Conservation (phyloP, 495 filamentous ascomycete genomes). For the Aspergillus carlsbadensis region DNA sequence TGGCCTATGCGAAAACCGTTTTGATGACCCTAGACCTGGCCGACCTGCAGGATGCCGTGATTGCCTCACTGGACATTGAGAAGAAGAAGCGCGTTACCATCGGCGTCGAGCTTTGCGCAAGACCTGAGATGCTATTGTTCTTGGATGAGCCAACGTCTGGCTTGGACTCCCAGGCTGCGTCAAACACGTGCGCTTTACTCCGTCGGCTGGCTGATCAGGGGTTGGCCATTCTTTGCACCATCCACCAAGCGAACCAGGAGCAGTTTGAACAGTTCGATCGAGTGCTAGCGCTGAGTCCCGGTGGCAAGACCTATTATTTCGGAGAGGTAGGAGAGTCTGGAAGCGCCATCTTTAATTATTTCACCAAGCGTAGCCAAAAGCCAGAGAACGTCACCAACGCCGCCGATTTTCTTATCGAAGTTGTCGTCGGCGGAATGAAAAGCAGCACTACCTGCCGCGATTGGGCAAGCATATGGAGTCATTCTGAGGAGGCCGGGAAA, state of each 20-base stretch:
- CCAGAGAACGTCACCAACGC: slow-evolving; percentile 58
- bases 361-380: slow-evolving; percentile 44
- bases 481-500: slow-evolving; percentile 66
- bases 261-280: slow-evolving; percentile 84
- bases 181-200: slow-evolving; percentile 67
- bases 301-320: slow-evolving; percentile 66
- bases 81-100: slow-evolving; percentile 71
- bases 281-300: slow-evolving; percentile 62
- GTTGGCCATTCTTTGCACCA: slow-evolving; percentile 64
- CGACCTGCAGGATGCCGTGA: slow-evolving; percentile 77
- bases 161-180: slow-evolving; percentile 74
- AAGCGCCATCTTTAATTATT: slow-evolving; percentile 48
- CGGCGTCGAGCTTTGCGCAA: slow-evolving; percentile 77
- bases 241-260: slow-evolving; percentile 72
- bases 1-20: slow-evolving; percentile 79
- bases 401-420: slow-evolving; percentile 88
- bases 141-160: slow-evolving; percentile 73
- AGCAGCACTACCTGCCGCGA: slow-evolving; percentile 62
- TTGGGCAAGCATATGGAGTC: slow-evolving; percentile 78
- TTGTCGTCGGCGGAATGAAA: slow-evolving; percentile 71
- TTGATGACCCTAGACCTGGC: slow-evolving; percentile 79
- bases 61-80: slow-evolving; percentile 68
- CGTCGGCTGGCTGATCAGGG: slow-evolving; percentile 66
- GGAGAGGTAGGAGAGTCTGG: slow-evolving; percentile 64
- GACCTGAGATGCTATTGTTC: slow-evolving; percentile 69